Conservation (phyloP, 768 basidiomycete genomes). For the Leccinum incarnatum region DNA sequence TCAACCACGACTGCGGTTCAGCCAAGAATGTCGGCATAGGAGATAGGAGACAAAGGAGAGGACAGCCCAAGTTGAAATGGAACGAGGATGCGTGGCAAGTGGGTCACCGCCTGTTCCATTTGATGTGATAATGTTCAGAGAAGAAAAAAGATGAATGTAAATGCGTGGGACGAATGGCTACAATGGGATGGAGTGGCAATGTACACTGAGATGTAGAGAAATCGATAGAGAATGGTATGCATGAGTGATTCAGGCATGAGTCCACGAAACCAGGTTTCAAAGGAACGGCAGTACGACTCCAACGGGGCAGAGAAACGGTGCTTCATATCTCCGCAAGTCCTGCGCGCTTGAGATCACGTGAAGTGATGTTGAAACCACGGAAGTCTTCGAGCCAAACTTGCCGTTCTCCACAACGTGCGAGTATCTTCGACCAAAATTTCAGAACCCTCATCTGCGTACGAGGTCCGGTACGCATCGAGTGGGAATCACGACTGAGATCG, state of each 20-base stretch:
- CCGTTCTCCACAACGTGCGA: conserved; percentile 48
- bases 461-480: conserved; percentile 44
- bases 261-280: conserved; percentile 2
- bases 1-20: not conserved
- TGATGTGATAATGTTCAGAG: conserved; percentile 1
- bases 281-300: not conserved
- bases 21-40: not conserved
- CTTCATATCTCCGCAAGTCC: conserved; percentile 21
- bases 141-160: conserved; percentile 5
- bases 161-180: conserved; percentile 32
- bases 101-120: not conserved
- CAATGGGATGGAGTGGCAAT: conserved; percentile 30
- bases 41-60: conserved; percentile 12
- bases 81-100: conserved; percentile 3
- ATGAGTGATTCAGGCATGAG: conserved; percentile 11
- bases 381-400: conserved; percentile 68
- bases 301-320: not conserved
- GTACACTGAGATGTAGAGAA: conserved; percentile 27
- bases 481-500: conserved; percentile 61
- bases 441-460: conserved; percentile 35
- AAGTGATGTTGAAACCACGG: conserved; percentile 55
- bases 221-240: conserved; percentile 17
- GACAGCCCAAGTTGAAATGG: conserved; percentile 11
- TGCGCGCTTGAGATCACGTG: conserved; percentile 40
- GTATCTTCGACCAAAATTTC: conserved; percentile 51